These are phyloP conservation scores for Talaromyces thailandensis DNA, from an alignment of 495 filamentous ascomycete genomes.

Conservation along the genomic window DNA sequence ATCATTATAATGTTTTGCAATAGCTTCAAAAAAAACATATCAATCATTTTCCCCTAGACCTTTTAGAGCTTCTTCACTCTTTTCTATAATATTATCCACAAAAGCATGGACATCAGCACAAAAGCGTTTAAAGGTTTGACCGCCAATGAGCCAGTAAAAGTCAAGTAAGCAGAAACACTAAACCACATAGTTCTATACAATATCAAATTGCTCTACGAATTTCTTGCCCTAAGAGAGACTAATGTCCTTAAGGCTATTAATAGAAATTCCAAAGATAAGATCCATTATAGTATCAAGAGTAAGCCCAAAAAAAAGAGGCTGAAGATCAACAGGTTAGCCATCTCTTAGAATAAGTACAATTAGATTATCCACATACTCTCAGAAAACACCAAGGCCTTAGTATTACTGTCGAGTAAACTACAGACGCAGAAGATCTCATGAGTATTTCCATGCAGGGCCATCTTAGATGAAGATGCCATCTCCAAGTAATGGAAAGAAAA, in stretches of 20 bases:
- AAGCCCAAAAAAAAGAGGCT: conserved; percentile 37
- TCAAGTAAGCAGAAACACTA: conserved; percentile 20
- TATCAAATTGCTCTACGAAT: conserved; percentile 32
- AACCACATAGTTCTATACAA: conserved; percentile 25
- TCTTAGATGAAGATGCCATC: conserved; percentile 51
- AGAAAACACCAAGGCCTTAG: conserved; percentile 13
- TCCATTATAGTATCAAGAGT: conserved; percentile 39
- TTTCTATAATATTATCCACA: conserved; percentile 18
- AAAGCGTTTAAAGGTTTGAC: conserved; percentile 28
- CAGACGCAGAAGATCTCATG: conserved; percentile 36
- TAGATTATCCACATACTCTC: conserved; percentile 17
- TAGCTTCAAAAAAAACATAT: no score
- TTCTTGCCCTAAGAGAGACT: neutral
- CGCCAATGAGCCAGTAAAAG: conserved; percentile 39
- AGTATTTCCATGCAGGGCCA: conserved; percentile 41
- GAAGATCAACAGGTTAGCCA: conserved; percentile 28
- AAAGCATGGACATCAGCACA: conserved; percentile 36
- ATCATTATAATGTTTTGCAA: no score
- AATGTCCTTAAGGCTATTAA: conserved; percentile 16
- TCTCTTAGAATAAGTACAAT: conserved; percentile 10
- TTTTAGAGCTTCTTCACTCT: neutral
- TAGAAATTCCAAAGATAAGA: conserved; percentile 40
- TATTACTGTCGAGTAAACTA: conserved; percentile 27
- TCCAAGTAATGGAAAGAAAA: conserved; percentile 32
- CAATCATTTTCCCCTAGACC: neutral